These are phyloP conservation scores for Auricularia heimuer DNA, from an alignment of 768 basidiomycete genomes.

Conservation along the genomic window DNA sequence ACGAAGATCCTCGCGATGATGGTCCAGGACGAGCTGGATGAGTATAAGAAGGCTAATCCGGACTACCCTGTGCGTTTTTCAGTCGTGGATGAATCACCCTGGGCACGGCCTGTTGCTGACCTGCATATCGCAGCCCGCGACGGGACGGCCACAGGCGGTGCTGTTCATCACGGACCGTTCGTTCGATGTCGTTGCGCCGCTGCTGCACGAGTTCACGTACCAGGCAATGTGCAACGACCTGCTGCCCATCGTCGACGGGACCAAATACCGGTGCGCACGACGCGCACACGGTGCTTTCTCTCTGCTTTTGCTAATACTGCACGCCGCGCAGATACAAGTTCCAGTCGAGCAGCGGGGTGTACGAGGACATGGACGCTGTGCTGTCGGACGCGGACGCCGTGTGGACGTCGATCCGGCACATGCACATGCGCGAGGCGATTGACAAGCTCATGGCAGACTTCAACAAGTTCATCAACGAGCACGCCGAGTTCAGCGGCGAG, in stretches of 20 bases:
- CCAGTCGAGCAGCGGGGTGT: slow-evolving; percentile 74
- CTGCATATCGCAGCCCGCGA: slow-evolving; percentile 19
- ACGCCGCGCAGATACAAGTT: slow-evolving; percentile 71
- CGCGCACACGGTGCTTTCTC: background rate
- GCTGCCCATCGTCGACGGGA: slow-evolving; percentile 78
- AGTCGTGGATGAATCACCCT: too few relatives aligned
- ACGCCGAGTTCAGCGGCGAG: slow-evolving; percentile 87
- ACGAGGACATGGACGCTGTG: slow-evolving; percentile 79
- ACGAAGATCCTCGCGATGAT: slow-evolving; percentile 76
- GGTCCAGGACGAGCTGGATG: slow-evolving; percentile 78
- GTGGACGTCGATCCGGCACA: slow-evolving; percentile 88
- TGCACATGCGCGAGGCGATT: slow-evolving; percentile 98
- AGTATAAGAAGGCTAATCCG: slow-evolving; percentile 73
- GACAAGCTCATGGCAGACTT: slow-evolving; percentile 96
- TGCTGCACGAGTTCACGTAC: slow-evolving; percentile 96
- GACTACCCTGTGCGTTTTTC: slow-evolving; percentile 71
- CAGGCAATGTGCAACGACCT: slow-evolving; percentile 98
- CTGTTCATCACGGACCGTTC: slow-evolving; percentile 92
- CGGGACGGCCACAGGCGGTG: slow-evolving; percentile 60
- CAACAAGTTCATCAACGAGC: slow-evolving; percentile 86
- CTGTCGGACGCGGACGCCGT: slow-evolving; percentile 83
- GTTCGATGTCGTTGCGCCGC: slow-evolving; percentile 85
- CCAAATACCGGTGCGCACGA: slow-evolving; percentile 66
- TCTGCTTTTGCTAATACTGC: background rate
- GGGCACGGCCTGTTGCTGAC: too few relatives aligned